A percentile compares a stretch with the other conserved stretches of the same genome.
phyloP scores from a whole-genome alignment of 2,329 filamentous ascomycete species.

The Colletotrichum lentis region DNA sequence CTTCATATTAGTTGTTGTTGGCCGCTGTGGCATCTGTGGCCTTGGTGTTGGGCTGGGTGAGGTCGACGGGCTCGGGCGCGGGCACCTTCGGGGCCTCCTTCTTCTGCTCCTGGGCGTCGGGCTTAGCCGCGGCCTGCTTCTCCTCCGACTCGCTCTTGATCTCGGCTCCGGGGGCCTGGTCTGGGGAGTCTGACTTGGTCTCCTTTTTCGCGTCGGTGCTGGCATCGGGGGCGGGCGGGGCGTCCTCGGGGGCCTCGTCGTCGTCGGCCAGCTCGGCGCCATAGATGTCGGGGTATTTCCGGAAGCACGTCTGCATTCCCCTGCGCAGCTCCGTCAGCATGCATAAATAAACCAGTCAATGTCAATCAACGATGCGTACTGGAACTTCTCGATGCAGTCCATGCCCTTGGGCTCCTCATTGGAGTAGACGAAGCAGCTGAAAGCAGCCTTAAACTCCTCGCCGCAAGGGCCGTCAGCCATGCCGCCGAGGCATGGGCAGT shows the following conservation, averaged over 20 bases:
- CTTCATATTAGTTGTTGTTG: constrained; percentile 38
- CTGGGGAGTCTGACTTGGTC: constrained; percentile 3
- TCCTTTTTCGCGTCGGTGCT: constrained; percentile 39
- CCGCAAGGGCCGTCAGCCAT: constrained; percentile 98
- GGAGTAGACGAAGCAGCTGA: constrained; percentile 98
- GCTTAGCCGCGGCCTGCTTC: constrained; percentile 33
- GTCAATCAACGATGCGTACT: constrained; percentile 64
- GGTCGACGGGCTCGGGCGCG: constrained; percentile 29
- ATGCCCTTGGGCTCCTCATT: constrained; percentile 96
- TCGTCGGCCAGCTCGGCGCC: constrained; percentile 87
- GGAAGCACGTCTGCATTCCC: constrained; percentile 97
- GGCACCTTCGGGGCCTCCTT: constrained; percentile 29
- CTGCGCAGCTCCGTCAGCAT: constrained; percentile 58
- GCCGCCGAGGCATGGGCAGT: constrained; percentile 94
- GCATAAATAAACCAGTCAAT: background rate
- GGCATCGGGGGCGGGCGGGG: constrained; percentile 43
- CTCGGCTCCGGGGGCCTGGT: constrained; percentile 11
- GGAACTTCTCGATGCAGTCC: constrained; percentile 97
- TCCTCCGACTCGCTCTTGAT: constrained; percentile 21
- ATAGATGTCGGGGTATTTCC: constrained; percentile 90
- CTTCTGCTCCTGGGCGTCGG: constrained; percentile 33
- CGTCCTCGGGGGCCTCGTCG: constrained; percentile 54
- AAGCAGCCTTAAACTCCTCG: constrained; percentile 92
- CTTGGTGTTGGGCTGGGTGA: constrained; percentile 40
- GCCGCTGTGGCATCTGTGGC: constrained; percentile 47